Base-by-base conservation (phyloP, 2,329 filamentous ascomycete species). In the Lecanicillium sp. region DNA sequence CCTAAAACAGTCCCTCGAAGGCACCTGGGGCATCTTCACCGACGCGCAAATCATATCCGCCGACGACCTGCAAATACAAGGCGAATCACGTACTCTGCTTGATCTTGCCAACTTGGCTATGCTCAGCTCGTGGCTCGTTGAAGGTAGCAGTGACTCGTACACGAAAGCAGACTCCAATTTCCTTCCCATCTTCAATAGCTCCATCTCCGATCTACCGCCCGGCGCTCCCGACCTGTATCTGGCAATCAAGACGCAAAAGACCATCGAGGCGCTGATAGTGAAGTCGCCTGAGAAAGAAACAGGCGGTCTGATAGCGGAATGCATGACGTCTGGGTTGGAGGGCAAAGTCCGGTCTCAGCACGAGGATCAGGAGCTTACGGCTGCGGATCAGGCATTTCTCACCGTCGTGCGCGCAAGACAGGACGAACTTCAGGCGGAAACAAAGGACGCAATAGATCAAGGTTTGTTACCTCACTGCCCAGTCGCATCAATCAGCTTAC, bases 301-400 rank as follows among this genome's bases (percentile, higher is more conserved):
- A 12, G 74, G 76, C 12, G 71, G 77, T 13, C 61, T 71, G 14
- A 54, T 81, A 13, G 68, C 71, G 10, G 71, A 77, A 38, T 66
- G 76, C 3, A 67, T 86, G 27, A 65, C 71, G 6, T 61, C 69
- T 8, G 65, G 81, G 4, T 57, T 84, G 3, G 68, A 81, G 18
- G 64, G 66, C 10, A 60, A 61, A 32, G 48, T 73, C 33, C 62
- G 54, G 10, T 49, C 50, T 15, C 50, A 59, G 25, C 57, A 58
- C 35, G 53, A 52, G 3, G 52, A 52, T 13, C 45, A 50, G 17
- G 55, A 57, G 37, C 44, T 60, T 14, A 60, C 52, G 43, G 45
- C 60, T 46, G 52, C 60, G 18, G 61, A 65, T 39, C 51, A 56
- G 31, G 52, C 52, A 8, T 56, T 65, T 19, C 45, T 63, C 8